Evolutionary conservation across 2,329 filamentous ascomycete genomes (phyloP), one percentile per base, ranked within the genome.

Genomic region (Colletotrichum eleusines): DNA sequence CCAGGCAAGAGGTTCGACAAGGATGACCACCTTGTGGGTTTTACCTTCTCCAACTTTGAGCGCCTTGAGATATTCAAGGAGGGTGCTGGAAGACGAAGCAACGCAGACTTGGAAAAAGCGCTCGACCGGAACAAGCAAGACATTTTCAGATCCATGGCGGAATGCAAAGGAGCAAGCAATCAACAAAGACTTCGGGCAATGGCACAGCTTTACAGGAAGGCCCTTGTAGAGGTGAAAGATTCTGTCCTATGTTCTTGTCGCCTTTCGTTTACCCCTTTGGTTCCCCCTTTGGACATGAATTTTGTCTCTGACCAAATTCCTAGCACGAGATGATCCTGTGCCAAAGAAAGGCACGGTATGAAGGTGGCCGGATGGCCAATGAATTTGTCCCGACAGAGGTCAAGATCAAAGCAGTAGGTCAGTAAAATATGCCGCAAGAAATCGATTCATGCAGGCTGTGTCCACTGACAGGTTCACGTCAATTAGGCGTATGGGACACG

Each of bases 401-500:
- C 33, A 61, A 31, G 5, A 38, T 72, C 14, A 55, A 51, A 35
- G 66, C 69, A 9, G 69, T 72, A 0, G 69, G 69, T 57, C 2
- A 66, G 69, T 61, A 28, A 0, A 8, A 20, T 2, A 26, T 7
- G 7, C 16, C 3, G 1, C 3, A 7, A 11, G n/a, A 8, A 1
- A 2, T n/a, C 0, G 12, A 26, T 28, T 0, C 1, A 18, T 5
- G 9, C 0, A 35, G 11, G 23, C 1, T 3, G 8, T 23, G 3
- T 5, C 5, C 8, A 14, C 26, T 44, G 20, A 46, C 12, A 5
- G 12, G 1, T 2, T 12, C 8, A 9, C 5, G 8, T 0, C 18
- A 8, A 23, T 5, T 60, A 78, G 84, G 84, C 11, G 88, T 89
- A 2, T 87, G 80, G 80, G 85, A 87, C 71, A 86, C 85, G 0